Evolutionary conservation across 129 eudicot species (phyloP).

Genomic region (Flaveria linearis): DNA sequence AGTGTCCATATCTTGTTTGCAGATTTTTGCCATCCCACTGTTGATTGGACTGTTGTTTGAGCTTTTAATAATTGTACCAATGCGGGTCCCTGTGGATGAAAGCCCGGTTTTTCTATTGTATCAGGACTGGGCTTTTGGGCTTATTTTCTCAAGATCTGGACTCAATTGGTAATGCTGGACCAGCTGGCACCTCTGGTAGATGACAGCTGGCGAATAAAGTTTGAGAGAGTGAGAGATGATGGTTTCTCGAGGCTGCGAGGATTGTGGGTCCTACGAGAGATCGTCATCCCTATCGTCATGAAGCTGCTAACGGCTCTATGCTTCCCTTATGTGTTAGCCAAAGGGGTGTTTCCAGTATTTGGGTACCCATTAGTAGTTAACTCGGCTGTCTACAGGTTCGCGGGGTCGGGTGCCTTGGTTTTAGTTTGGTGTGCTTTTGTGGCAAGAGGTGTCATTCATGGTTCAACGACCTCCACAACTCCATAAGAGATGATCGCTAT

Average conservation of each 20-base stretch:
- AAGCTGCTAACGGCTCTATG: conserved; percentile 90
- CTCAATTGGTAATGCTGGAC: conserved; percentile 92
- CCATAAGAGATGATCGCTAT: conserved; percentile 90
- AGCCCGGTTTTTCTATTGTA: conserved; percentile 89
- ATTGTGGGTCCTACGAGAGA: conserved; percentile 85
- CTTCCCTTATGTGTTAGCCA: conserved; percentile 84
- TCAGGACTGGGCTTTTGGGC: conserved; percentile 96
- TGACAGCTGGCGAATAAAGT: conserved; percentile 80
- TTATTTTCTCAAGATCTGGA: conserved; percentile 92
- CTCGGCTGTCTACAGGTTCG: conserved; percentile 87
- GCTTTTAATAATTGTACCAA: conserved; percentile 86
- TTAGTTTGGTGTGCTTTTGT: conserved; percentile 66
- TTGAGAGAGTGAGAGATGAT: conserved; percentile 84
- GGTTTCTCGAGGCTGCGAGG: conserved; percentile 93
- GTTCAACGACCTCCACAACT: conserved; percentile 86
- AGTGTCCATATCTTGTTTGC: conserved; percentile 25
- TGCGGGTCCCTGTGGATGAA: conserved; percentile 89
- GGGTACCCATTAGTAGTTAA: conserved; percentile 89
- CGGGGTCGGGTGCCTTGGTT: conserved; percentile 83
- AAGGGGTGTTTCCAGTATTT: conserved; percentile 78
- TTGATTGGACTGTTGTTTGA: conserved; percentile 85
- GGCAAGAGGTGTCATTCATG: conserved; percentile 81
- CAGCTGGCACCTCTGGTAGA: conserved; percentile 88
- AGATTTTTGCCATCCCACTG: conserved; percentile 82
- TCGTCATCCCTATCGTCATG: conserved; percentile 78